phyloP scores from a whole-genome alignment of 495 filamentous ascomycete species.

The Aspergillus carlsbadensis region DNA sequence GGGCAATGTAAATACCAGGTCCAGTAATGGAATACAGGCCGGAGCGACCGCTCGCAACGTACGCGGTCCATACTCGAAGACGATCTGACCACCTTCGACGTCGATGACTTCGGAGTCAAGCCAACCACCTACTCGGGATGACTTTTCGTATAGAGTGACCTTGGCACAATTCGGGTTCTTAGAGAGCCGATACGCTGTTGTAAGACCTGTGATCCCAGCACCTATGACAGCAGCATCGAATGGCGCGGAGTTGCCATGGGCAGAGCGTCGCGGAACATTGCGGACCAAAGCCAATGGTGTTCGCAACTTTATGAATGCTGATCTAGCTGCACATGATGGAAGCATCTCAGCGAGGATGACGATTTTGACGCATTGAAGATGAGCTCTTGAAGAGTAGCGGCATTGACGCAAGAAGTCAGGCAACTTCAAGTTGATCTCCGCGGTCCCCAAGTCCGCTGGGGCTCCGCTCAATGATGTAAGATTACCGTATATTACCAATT shows the following conservation, averaged over 20 bases:
- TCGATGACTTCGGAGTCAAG: slow-evolving; percentile 63
- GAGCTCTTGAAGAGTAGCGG: not conserved
- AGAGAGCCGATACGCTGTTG: slow-evolving; percentile 71
- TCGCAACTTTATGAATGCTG: slow-evolving; percentile 18
- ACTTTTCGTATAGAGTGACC: slow-evolving; percentile 79
- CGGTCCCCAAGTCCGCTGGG: not conserved
- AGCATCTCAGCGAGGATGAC: slow-evolving; percentile 31
- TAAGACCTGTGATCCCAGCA: slow-evolving; percentile 87
- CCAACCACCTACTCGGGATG: slow-evolving; percentile 76
- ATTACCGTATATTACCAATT: not conserved
- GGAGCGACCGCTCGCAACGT: slow-evolving; percentile 61
- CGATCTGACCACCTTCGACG: slow-evolving; percentile 59
- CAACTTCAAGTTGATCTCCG: not conserved
- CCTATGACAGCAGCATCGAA: slow-evolving; percentile 73
- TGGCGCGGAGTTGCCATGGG: slow-evolving; percentile 14
- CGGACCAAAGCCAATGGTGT: slow-evolving; percentile 19
- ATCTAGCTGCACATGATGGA: slow-evolving; percentile 23
- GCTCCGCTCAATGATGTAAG: not conserved
- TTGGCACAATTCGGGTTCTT: slow-evolving; percentile 55
- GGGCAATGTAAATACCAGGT: slow-evolving; percentile 48
- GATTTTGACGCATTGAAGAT: slow-evolving; percentile 8
- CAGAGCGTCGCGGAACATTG: slow-evolving; percentile 19
- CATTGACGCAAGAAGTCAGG: not conserved
- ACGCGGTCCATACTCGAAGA: slow-evolving; percentile 85
- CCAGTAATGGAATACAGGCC: slow-evolving; percentile 47